These are phyloP conservation scores for Acanthamoeba rhysodes DNA, from an alignment of 208 protist genomes.

Conservation along the genomic window DNA sequence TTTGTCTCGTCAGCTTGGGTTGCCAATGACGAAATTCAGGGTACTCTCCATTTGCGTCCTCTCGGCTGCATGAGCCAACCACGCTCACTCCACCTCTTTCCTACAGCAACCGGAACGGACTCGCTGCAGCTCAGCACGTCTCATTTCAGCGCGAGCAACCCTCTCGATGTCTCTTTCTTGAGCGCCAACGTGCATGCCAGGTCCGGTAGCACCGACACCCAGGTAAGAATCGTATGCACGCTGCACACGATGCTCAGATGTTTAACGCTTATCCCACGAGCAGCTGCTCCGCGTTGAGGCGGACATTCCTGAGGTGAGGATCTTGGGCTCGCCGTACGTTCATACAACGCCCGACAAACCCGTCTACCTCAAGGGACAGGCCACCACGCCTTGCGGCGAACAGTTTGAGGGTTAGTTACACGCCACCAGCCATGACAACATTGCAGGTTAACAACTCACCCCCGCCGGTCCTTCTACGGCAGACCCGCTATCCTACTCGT, in stretches of 20 bases:
- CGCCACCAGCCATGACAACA: neutral
- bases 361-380: constrained; percentile 60
- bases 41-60: neutral
- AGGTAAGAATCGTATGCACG: neutral
- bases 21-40: no score
- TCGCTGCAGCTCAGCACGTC: neutral
- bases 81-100: neutral
- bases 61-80: neutral
- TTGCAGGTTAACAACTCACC: neutral
- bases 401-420: neutral
- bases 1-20: neutral
- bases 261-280: neutral
- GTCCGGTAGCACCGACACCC: neutral
- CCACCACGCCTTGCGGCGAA: constrained; percentile 7
- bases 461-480: neutral
- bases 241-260: neutral
- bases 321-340: neutral
- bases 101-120: neutral
- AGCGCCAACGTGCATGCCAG: neutral
- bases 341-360: constrained; percentile 14
- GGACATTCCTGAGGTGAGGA: constrained; percentile 43
- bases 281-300: neutral
- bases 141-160: neutral
- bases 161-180: neutral
- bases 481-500: constrained; percentile 69